Evolutionary conservation across 805 yeast species (phyloP).

Genomic region (Debaryomyces hansenii): DNA sequence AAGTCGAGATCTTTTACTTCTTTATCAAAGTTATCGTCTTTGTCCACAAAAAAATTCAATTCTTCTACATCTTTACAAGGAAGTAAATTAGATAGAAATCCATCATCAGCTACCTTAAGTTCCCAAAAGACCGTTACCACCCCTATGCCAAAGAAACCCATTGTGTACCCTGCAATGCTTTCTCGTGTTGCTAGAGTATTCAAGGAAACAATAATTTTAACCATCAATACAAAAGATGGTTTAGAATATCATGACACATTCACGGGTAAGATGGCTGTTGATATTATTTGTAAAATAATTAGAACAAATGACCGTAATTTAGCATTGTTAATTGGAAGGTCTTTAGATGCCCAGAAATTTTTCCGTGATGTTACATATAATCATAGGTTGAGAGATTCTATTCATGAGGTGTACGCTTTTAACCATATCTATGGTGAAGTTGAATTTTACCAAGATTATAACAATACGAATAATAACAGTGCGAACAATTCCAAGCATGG

Average conservation of each 20-base stretch:
- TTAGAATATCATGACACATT: constrained; percentile 89
- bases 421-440: constrained; percentile 53
- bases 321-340: constrained; percentile 84
- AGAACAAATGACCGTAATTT: constrained; percentile 89
- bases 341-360: constrained; percentile 90
- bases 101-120: constrained; percentile 24
- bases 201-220: constrained; percentile 64
- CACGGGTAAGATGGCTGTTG: constrained; percentile 93
- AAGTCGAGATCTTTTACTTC: constrained; percentile 44
- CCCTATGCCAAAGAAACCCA: constrained; percentile 54
- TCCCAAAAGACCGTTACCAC: constrained; percentile 48
- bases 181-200: constrained; percentile 82
- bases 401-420: constrained; percentile 84
- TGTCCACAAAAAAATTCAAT: constrained; percentile 40
- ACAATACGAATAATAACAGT: constrained; percentile 16
- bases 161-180: constrained; percentile 85
- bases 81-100: constrained; percentile 27
- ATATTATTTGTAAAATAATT: constrained; percentile 79
- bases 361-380: constrained; percentile 96
- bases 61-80: constrained; percentile 32
- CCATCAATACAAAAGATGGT: constrained; percentile 86
- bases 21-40: constrained; percentile 39
- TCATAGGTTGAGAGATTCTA: constrained; percentile 86
- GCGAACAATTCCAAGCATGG: constrained; percentile 28
- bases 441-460: constrained; percentile 40